Conservation (phyloP, 1,284 basidiomycete species). For the Stygiomarasmius scandens region DNA sequence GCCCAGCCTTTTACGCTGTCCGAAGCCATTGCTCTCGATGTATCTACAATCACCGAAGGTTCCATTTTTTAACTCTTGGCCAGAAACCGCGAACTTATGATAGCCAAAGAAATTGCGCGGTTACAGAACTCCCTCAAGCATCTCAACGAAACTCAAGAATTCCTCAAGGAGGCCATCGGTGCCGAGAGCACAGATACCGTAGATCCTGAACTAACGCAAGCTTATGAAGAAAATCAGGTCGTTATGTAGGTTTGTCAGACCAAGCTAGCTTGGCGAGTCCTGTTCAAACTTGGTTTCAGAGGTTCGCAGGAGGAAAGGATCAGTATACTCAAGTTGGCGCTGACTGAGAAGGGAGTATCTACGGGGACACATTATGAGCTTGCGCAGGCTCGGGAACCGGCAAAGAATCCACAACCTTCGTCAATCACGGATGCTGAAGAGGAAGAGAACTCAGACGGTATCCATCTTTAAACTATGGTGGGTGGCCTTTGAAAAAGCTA, state of each 20-base stretch:
- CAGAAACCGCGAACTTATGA: conserved; percentile 9
- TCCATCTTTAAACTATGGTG: conserved; percentile 23
- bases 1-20: conserved; percentile 75
- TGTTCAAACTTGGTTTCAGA: conserved; percentile 35
- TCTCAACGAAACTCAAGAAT: conserved; percentile 63
- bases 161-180: conserved; percentile 52
- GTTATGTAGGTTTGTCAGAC: conserved; percentile 45
- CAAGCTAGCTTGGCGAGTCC: too few species aligned
- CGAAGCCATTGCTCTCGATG: conserved; percentile 68
- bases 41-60: conserved; percentile 74
- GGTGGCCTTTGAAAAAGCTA: background rate
- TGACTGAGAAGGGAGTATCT: conserved; percentile 64
- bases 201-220: conserved; percentile 44
- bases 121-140: conserved; percentile 73
- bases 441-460: conserved; percentile 22
- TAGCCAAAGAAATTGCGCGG: conserved; percentile 66
- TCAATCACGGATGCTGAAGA: background rate
- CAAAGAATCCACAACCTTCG: background rate
- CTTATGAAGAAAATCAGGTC: conserved; percentile 46
- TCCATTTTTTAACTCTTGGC: conserved; percentile 5
- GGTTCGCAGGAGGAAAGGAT: conserved; percentile 75
- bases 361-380: conserved; percentile 47
- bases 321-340: conserved; percentile 62
- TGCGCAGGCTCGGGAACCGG: background rate
- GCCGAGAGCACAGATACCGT: conserved; percentile 41